Evolutionary conservation across 805 yeast species (phyloP).

Genomic region (Yarrowia porcina): DNA sequence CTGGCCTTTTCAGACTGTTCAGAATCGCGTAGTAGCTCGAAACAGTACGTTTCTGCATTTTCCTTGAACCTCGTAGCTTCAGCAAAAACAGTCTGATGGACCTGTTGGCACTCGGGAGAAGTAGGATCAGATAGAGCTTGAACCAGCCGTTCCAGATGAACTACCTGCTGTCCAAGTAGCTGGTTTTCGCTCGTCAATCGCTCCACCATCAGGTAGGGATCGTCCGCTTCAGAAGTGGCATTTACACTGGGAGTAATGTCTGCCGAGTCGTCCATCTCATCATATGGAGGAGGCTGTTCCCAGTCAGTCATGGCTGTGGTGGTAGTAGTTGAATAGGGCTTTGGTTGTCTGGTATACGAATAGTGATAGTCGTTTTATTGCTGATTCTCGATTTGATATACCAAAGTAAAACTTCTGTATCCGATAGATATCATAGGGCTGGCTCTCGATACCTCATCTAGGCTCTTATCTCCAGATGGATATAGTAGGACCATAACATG

Average conservation of each 20-base stretch:
- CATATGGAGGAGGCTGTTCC: constrained; percentile 23
- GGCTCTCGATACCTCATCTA: not conserved
- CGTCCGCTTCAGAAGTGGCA: not conserved
- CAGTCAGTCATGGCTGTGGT: not conserved
- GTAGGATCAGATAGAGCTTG: not conserved
- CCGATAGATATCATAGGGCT: not conserved
- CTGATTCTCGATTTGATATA: too few relatives aligned
- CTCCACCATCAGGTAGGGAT: not conserved
- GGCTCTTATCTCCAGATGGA: not conserved
- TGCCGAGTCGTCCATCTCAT: not conserved
- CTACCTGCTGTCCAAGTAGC: not conserved
- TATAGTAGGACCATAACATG: not conserved
- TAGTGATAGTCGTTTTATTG: too few relatives aligned
- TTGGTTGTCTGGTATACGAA: too few relatives aligned
- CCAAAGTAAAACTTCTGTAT: not conserved
- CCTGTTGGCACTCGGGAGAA: constrained; percentile 11
- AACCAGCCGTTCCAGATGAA: not conserved
- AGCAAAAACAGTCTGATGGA: not conserved
- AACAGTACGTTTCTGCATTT: constrained; percentile 14
- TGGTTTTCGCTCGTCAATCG: constrained; percentile 5
- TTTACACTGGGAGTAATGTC: not conserved
- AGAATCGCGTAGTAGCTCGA: constrained; percentile 2
- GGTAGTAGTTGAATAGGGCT: too few relatives aligned
- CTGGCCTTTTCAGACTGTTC: constrained; percentile 4
- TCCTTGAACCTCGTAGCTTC: constrained; percentile 11